Evolutionary conservation across 192 early-diverging fungal species (phyloP), one percentile per base, ranked within the genome.

Genomic region (Jimgerdemannia lactiflua): DNA sequence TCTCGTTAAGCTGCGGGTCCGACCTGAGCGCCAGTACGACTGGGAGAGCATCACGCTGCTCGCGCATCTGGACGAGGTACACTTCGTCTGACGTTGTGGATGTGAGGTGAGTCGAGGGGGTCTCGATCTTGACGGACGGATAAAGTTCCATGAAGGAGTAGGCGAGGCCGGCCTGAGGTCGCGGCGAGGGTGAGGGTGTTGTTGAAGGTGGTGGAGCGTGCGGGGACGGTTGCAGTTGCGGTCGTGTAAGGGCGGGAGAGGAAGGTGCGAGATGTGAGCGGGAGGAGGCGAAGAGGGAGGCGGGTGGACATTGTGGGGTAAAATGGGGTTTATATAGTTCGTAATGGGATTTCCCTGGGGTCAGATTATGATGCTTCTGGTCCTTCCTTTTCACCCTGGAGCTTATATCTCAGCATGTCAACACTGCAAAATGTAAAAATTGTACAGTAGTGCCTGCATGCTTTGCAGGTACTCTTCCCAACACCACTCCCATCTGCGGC

Each of bases 21-120:
- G 42, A 10, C 39, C 81, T 74, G 39, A 49, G 41, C 20, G 75
- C 42, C 70, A 77, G 76, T 41, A 79, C 75, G 67, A 83, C 69
- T 40, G 68, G 63, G 59, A 80, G 54, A 40, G 19, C 71, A 39
- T 80, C 72, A n/a, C 65, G 74, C 70, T 80, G 66, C 9, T 39
- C 1, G 29, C 40, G 19, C 29, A 68, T 7, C 40, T 68, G 29
- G 9, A 9, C 67, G 9, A 68, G 40, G 67, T 68, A 68, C 18
- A 19, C 29, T 9, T 68, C 67, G 29, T 68, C 67, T 19, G 67
- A 9, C 8, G 40, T 8, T 10, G 18, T 19, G 67, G 18, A 1
- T 65, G 64, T 19, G 40, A 39, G 19, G 40, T 68, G 19, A 6
- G 29, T 18, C 19, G 2, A 68, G 40, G 67, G 6, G 7, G 67